A percentile compares a stretch with the other conserved stretches of the same genome.
These are phyloP conservation scores for Salicornia ramosissima DNA, from an alignment of 148 eudicot genomes.

Conservation along the genomic window DNA sequence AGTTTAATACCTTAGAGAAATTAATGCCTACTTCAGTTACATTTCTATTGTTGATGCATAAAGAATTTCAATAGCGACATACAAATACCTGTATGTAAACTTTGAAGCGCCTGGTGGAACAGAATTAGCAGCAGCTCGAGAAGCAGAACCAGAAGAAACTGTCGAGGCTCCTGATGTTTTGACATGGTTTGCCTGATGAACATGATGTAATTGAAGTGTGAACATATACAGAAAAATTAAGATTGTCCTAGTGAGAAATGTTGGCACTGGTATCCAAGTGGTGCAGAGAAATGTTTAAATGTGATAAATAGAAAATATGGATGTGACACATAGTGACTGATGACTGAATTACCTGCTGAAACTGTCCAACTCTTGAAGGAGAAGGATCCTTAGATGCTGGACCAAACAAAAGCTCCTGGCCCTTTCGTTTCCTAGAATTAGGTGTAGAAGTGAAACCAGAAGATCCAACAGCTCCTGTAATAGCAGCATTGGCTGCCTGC, in stretches of 20 bases:
- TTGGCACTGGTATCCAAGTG: background rate
- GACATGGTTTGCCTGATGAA: constrained; percentile 53
- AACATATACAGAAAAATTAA: background rate
- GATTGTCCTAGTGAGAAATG: background rate
- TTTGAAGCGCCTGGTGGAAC: constrained; percentile 53
- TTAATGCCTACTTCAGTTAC: background rate
- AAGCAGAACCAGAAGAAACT: constrained; percentile 39
- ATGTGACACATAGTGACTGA: background rate
- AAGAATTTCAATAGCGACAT: constrained; percentile 2
- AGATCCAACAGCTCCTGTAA: constrained; percentile 94
- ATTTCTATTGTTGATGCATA: background rate
- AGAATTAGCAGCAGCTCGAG: constrained; percentile 36
- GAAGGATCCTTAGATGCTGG: constrained; percentile 56
- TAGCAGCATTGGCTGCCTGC: constrained; percentile 98
- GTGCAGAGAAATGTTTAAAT: background rate
- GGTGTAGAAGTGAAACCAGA: constrained; percentile 90
- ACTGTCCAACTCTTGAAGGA: constrained; percentile 44
- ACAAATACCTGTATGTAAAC: constrained; percentile 64
- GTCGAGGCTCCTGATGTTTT: constrained; percentile 54
- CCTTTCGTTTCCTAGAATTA: constrained; percentile 64
- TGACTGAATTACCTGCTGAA: constrained; percentile 52
- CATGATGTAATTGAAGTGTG: background rate
- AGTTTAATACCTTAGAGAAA: constrained; percentile 26
- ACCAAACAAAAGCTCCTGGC: constrained; percentile 62
- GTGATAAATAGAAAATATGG: background rate